phyloP scores from a whole-genome alignment of 805 yeast species.

The Metschnikowia shivogae region DNA sequence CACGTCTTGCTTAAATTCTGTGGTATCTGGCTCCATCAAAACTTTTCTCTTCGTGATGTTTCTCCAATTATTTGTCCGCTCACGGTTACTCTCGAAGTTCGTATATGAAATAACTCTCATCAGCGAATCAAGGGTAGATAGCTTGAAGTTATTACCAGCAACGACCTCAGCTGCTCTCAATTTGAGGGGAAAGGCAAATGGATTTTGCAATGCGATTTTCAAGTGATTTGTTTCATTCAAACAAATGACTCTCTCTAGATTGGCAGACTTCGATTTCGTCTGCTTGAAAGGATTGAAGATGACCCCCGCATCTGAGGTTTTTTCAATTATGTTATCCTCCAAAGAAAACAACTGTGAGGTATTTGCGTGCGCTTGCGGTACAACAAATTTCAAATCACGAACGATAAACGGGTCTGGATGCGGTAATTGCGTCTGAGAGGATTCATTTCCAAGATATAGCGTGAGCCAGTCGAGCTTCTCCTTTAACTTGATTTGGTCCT shows the following conservation, averaged over 20 bases:
- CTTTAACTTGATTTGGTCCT: constrained; percentile 52
- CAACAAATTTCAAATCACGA: constrained; percentile 41
- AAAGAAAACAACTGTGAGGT: constrained; percentile 5
- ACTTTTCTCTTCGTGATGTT: not conserved
- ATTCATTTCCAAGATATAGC: constrained; percentile 21
- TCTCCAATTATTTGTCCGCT: constrained; percentile 2
- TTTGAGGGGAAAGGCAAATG: constrained; percentile 70
- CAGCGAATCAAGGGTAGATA: constrained; percentile 21
- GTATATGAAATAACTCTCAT: not conserved
- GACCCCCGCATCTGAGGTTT: constrained; percentile 7
- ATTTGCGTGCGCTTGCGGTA: constrained; percentile 4
- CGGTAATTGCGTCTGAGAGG: constrained; percentile 24
- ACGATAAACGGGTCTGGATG: constrained; percentile 78
- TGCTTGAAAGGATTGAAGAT: constrained; percentile 51
- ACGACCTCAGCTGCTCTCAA: constrained; percentile 46
- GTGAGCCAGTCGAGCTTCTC: constrained; percentile 26
- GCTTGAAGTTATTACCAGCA: constrained; percentile 24
- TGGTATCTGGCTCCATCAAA: not conserved
- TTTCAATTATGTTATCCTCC: not conserved
- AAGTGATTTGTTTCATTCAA: constrained; percentile 55
- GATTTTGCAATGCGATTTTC: constrained; percentile 63
- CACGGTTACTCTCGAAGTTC: constrained; percentile 3
- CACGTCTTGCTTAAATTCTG: constrained; percentile 8
- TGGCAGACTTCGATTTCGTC: constrained; percentile 27
- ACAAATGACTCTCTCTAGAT: constrained; percentile 44